A percentile compares a stretch with the other conserved stretches of the same genome.
phyloP scores from a whole-genome alignment of 2,329 filamentous ascomycete genomes.

The Didymella segeticola region DNA sequence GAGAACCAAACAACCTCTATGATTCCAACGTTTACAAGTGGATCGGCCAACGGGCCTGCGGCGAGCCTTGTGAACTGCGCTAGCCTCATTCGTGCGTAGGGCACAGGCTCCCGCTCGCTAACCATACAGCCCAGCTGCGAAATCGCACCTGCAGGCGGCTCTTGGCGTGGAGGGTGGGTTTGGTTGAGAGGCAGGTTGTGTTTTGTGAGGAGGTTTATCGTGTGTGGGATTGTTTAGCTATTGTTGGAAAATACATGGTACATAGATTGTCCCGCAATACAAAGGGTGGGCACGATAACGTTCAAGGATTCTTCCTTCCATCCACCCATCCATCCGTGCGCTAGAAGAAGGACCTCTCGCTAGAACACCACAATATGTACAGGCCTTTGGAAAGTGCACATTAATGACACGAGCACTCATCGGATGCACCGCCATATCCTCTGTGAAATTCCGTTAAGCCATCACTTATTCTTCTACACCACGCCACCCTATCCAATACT shows the following conservation, averaged over 20 bases:
- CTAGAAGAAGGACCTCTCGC: conserved; percentile 2
- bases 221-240: neutral
- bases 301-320: neutral
- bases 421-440: conserved; percentile 5
- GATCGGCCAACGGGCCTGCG: conserved; percentile 9
- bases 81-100: conserved; percentile 1
- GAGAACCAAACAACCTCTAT: conserved; percentile 9
- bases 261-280: no score
- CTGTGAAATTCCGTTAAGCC: conserved; percentile 8
- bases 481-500: conserved; percentile 12
- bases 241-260: neutral
- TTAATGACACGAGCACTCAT: conserved; percentile 12
- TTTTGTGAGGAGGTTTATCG: no score
- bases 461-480: conserved; percentile 5
- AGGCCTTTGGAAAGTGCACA: conserved; percentile 8
- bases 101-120: conserved; percentile 10
- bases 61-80: conserved; percentile 10
- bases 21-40: conserved; percentile 18
- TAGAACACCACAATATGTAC: neutral
- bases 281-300: no score
- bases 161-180: conserved; percentile 5
- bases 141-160: conserved; percentile 1
- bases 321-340: conserved; percentile 10
- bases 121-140: conserved; percentile 10
- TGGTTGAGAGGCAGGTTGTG: no score